Base-by-base conservation (phyloP, 345 rosid species). In the Salix purpurea region DNA sequence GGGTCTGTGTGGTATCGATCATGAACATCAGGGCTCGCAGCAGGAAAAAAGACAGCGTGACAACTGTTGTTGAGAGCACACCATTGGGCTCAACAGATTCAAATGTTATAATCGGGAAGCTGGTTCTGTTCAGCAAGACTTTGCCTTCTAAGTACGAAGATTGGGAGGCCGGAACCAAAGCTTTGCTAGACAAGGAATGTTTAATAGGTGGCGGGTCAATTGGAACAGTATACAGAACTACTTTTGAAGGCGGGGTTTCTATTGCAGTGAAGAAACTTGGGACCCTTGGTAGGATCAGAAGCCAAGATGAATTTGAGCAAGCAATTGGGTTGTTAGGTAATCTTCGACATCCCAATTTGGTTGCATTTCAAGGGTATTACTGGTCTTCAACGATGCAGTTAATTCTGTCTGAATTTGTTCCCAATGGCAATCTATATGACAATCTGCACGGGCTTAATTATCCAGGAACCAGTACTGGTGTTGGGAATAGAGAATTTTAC, bases 191-290 rank as follows among this genome's bases (percentile, higher is more conserved):
- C 85, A 96, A 96, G 88, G 98, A 96, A 42, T 85, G 88, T 39
- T 81, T 93, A 72, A 90, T 96, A 8, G 98, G 99, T 13, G 84
- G 89, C 32, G 97, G 99, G n/a, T 90, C 94, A 1, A 88, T 96
- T 0, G 99, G 99, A 81, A 80, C 91, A 14, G 98, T 96, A 60
- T 96, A 92, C 65, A 89, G 86, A 87, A 85, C 91, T 56, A 87
- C 84, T 74, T 93, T 96, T 58, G 98, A 93, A 85, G 96, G 97
- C 0, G 98, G 97, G 67, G 80, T 96, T 60, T 88, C 96, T 16
- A 93, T 96, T 74, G 98, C 98, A 4, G 97, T 92, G 84, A 93
- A 96, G 87, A 96, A 90, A 91, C 96, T 96, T 19, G 96, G 92
- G 73, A 89, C 91, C 21, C 75, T 91, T 42, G 97, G 97, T 77